Evolutionary conservation across 768 basidiomycete genomes (phyloP), one percentile per base, ranked within the genome.

Genomic region (Lyophyllum decastes): DNA sequence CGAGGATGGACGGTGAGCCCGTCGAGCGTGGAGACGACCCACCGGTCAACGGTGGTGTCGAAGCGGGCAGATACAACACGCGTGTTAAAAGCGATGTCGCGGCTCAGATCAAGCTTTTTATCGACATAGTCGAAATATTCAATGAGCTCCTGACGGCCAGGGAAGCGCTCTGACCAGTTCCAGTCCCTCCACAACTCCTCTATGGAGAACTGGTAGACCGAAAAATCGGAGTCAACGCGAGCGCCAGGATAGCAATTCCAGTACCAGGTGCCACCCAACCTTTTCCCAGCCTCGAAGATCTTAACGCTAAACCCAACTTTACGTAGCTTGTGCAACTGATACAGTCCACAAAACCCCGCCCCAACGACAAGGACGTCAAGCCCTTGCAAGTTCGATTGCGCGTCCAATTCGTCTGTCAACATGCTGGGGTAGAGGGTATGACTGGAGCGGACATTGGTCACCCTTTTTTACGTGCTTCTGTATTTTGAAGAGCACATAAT

Each of bases 241-340:
- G 66, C 65, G 24, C 69, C 69, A 2, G 69, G 67, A 44, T 70
- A 70, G 26, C 63, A 59, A 55, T 70, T 69, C 64, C 66, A 67
- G 34, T 68, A 61, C 69, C 69, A 70, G 6, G 61, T 64, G 0
- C 69, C 69, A 5, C 69, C 69, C 11, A 69, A 30, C 17, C 54
- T 52, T 27, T 57, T 49, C 1, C 59, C 67, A 1, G 69, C 65
- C 40, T 67, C 64, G 30, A 60, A 64, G 27, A 66, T n/a, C 26
- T 66, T 64, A 52, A 56, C 65, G 30, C 55, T 61, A 46, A 66
- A 57, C 27, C 62, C 62, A 7, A 53, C 63, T 40, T 57, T 50
- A 26, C 65, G 63, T 6, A 66, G 56, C 16, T 57, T 57, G 40
- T 64, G 19, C 10, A 66, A 57, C 19, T 61, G 63, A 52, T 64